These are phyloP conservation scores for Talaromyces ruber DNA, from an alignment of 495 filamentous ascomycete genomes.

Conservation along the genomic window DNA sequence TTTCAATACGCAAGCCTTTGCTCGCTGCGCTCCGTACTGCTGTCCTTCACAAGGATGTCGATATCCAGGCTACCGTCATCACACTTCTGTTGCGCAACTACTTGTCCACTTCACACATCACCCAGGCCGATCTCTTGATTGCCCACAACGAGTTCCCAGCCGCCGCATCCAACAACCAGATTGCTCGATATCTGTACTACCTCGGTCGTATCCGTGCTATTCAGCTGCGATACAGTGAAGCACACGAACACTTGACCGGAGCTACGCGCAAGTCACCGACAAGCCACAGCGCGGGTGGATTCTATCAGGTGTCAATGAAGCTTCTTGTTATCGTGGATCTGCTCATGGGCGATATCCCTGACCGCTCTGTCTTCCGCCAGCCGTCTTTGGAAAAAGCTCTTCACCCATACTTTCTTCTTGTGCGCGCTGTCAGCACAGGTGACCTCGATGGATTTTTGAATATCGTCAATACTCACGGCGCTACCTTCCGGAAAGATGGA, in stretches of 20 bases:
- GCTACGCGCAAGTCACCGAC: slow-evolving; percentile 93
- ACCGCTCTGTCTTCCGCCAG: slow-evolving; percentile 86
- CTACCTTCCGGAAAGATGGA: slow-evolving; percentile 83
- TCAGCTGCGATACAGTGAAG: slow-evolving; percentile 91
- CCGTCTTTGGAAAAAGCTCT: slow-evolving; percentile 76
- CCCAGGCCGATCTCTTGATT: slow-evolving; percentile 91
- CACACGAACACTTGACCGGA: slow-evolving; percentile 85
- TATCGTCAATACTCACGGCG: slow-evolving; percentile 67
- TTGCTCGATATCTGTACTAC: slow-evolving; percentile 93
- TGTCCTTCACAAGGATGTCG: slow-evolving; percentile 88
- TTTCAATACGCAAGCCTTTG: slow-evolving; percentile 76
- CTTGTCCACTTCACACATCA: slow-evolving; percentile 89
- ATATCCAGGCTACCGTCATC: slow-evolving; percentile 92
- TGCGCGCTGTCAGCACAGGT: slow-evolving; percentile 90
- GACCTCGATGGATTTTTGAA: slow-evolving; percentile 87
- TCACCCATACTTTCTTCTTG: slow-evolving; percentile 84
- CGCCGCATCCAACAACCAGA: slow-evolving; percentile 93
- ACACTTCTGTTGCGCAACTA: slow-evolving; percentile 94
- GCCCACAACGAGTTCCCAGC: slow-evolving; percentile 90
- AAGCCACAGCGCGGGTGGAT: slow-evolving; percentile 78
- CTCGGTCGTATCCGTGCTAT: slow-evolving; percentile 93
- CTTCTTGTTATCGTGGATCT: slow-evolving; percentile 90
- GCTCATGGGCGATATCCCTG: slow-evolving; percentile 97
- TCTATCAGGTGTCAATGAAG: slow-evolving; percentile 92
- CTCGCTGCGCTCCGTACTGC: slow-evolving; percentile 85